Evolutionary conservation across 257 asterid species (phyloP), one percentile per base, ranked within the genome.

Genomic region (Solanum lycopersicoides): DNA sequence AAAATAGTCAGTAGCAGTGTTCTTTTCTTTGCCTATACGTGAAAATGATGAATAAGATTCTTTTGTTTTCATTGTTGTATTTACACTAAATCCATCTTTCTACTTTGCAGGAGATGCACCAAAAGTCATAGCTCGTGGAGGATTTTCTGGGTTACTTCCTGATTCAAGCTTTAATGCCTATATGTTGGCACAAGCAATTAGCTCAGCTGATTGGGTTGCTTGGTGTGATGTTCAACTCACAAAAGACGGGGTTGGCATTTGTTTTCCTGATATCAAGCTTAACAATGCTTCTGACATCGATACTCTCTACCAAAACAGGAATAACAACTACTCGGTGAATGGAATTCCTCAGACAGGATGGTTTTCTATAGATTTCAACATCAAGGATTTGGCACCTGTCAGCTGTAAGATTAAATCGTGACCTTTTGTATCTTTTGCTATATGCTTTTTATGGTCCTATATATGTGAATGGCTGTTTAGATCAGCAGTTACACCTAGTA

Each of bases 151-250:
- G 41, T 9, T 95, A 65, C 92, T 96, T 86, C 98, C 96, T 1
- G 98, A 92, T 56, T 95, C 98, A 25, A 93, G 98, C 90, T 72
- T 1, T 44, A 71, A 30, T 83, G 96, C 99, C 12, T 96, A 93
- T 87, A 0, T 1, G 2, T 50, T 91, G 35, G 93, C 96, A 3
- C 75, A 80, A 28, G 9, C 16, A 53, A 86, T 91, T 18, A 89
- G 96, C 82, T 87, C 88, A 71, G 34, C 89, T 4, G 59, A 93
- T 87, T 80, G 88, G 56, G 86, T 87, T 20, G 72, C 90, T 23
- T 95, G 96, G 98, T 96, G 99, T 84, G 96, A 95, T 84, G 95
- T 96, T 86, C 99, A 96, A 88, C 98, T 96, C 76, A 96, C 95
- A 1, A 95, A 92, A 87, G 99, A 95, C 90, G 96, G 90, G 83